These are phyloP conservation scores for Apiospora marii DNA, from an alignment of 2,329 filamentous ascomycete species.

Conservation along the genomic window DNA sequence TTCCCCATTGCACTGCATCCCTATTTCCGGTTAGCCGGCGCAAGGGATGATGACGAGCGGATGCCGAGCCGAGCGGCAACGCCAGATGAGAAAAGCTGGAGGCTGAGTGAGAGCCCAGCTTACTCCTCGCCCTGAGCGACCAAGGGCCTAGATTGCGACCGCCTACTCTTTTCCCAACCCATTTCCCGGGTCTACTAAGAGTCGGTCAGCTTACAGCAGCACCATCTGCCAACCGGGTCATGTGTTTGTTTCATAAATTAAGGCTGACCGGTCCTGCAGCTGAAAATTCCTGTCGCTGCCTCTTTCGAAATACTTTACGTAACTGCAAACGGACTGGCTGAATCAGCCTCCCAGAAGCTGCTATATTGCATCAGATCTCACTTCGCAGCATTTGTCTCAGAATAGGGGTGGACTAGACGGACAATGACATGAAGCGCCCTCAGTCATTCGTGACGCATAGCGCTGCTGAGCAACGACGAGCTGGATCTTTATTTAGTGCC, in stretches of 20 bases:
- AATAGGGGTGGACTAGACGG: too few relatives aligned
- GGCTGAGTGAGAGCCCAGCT: slow-evolving; percentile 19
- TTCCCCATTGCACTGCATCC: not conserved
- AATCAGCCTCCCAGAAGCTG: too few relatives aligned
- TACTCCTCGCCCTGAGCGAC: not conserved
- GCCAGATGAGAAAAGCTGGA: not conserved
- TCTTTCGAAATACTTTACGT: not conserved
- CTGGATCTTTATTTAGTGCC: too few relatives aligned
- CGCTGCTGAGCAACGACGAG: too few relatives aligned
- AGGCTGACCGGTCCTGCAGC: not conserved
- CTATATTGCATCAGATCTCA: too few relatives aligned
- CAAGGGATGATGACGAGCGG: not conserved
- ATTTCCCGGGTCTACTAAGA: not conserved
- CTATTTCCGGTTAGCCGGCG: not conserved
- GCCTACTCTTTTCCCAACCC: not conserved
- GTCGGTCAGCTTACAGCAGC: not conserved
- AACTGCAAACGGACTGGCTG: not conserved
- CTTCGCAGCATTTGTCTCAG: too few relatives aligned
- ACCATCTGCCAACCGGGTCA: not conserved
- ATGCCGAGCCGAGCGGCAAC: slow-evolving; percentile 5
- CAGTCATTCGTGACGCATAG: too few relatives aligned
- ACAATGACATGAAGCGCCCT: too few relatives aligned
- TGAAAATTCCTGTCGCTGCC: not conserved
- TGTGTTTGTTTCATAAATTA: not conserved
- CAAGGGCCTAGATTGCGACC: slow-evolving; percentile 6